Evolutionary conservation across 129 eudicot species (phyloP).

Genomic region (Tagetes patula): DNA sequence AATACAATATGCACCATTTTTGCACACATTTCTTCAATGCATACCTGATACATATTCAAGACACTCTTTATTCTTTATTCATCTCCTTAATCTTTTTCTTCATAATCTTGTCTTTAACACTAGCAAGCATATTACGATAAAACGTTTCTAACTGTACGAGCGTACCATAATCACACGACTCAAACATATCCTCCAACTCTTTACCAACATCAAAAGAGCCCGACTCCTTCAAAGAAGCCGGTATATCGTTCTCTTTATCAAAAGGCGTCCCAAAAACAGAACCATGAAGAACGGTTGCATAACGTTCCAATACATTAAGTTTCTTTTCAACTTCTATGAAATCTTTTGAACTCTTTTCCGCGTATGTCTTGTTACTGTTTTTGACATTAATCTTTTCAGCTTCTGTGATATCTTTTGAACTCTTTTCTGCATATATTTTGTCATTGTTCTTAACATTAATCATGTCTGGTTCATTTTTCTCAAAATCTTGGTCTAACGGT

Average conservation of each 20-base stretch:
- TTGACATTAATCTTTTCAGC: not conserved
- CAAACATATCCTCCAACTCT: conserved; percentile 87
- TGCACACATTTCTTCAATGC: not conserved
- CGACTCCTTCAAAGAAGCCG: conserved; percentile 36
- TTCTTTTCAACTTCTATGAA: conserved; percentile 26
- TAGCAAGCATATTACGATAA: conserved; percentile 62
- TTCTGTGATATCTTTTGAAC: conserved; percentile 21
- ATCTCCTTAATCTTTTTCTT: conserved; percentile 68
- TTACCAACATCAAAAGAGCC: conserved; percentile 56
- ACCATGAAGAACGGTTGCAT: conserved; percentile 80
- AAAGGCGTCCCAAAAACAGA: conserved; percentile 71
- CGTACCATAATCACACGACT: conserved; percentile 52
- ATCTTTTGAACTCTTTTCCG: conserved; percentile 25
- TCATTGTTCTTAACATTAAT: conserved; percentile 12
- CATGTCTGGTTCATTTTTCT: conserved; percentile 15
- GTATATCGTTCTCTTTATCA: conserved; percentile 53
- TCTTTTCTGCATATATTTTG: conserved; percentile 11
- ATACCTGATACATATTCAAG: conserved; percentile 36
- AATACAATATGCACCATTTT: conserved; percentile 6
- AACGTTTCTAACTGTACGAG: conserved; percentile 72
- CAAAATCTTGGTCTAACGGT: conserved; percentile 44
- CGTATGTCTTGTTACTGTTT: conserved; percentile 13
- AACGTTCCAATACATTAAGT: conserved; percentile 52
- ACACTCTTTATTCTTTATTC: conserved; percentile 64
- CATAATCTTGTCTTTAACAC: conserved; percentile 78